Percentiles rank a stretch among this genome's conserved stretches.
phyloP scores from a whole-genome alignment of 345 rosid genomes.

The Physaria fendleri region DNA sequence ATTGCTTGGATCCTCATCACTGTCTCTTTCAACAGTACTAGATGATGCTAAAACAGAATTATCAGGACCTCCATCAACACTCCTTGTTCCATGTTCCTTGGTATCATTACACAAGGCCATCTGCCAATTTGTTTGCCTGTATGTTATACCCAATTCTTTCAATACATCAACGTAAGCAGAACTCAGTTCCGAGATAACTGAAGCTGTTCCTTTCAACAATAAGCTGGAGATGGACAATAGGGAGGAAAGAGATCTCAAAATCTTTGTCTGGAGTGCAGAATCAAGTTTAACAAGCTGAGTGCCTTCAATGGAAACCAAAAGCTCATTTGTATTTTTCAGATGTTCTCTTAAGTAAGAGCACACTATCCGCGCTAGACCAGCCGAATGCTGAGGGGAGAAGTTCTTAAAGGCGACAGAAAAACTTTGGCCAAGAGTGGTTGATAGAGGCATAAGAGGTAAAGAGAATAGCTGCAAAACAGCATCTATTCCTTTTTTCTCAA shows the following conservation, averaged over 20 bases:
- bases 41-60: slow-evolving; percentile 51
- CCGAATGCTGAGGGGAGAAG: slow-evolving; percentile 86
- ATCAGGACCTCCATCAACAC: slow-evolving; percentile 52
- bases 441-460: slow-evolving; percentile 76
- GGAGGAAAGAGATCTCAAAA: slow-evolving; percentile 65
- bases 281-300: slow-evolving; percentile 56
- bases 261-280: slow-evolving; percentile 41
- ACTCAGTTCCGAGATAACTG: slow-evolving; percentile 75
- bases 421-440: slow-evolving; percentile 75
- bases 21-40: slow-evolving; percentile 69
- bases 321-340: slow-evolving; percentile 50
- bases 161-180: slow-evolving; percentile 84
- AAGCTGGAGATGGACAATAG: slow-evolving; percentile 71
- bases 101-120: slow-evolving; percentile 64
- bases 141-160: slow-evolving; percentile 73
- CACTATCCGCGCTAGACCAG: slow-evolving; percentile 70
- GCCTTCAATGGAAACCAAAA: slow-evolving; percentile 53
- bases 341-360: slow-evolving; percentile 79
- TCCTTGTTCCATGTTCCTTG: slow-evolving; percentile 60
- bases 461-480: slow-evolving; percentile 66
- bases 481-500: slow-evolving; percentile 93
- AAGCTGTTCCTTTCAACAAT: slow-evolving; percentile 69
- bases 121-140: slow-evolving; percentile 82
- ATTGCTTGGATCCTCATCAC: slow-evolving; percentile 62
- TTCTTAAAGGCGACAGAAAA: slow-evolving; percentile 82